These are phyloP conservation scores for Aspergillus egyptiacus DNA, from an alignment of 495 filamentous ascomycete genomes.

Conservation along the genomic window DNA sequence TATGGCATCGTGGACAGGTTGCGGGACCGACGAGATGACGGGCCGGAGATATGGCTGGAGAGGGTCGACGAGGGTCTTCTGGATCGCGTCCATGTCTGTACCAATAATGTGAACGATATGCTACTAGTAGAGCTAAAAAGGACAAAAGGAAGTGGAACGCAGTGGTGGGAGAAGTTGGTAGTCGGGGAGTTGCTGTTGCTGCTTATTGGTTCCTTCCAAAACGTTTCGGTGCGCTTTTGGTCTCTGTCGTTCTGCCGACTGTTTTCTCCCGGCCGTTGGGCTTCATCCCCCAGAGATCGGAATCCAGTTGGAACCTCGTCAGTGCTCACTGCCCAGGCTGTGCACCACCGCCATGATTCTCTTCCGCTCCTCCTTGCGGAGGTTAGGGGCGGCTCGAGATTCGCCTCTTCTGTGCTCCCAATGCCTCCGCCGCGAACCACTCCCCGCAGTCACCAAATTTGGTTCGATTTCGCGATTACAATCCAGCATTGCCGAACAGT, in stretches of 20 bases:
- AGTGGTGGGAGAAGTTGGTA: neutral
- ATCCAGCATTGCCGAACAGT: slow-evolving; percentile 25
- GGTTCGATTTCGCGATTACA: slow-evolving; percentile 28
- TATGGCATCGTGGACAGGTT: slow-evolving; percentile 67
- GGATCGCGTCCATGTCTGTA: slow-evolving; percentile 42
- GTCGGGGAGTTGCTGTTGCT: neutral
- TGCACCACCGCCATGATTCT: slow-evolving; percentile 35
- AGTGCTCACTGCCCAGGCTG: slow-evolving; percentile 5
- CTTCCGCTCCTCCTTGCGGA: slow-evolving; percentile 37
- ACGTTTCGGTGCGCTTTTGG: slow-evolving; percentile 28
- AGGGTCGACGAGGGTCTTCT: slow-evolving; percentile 51
- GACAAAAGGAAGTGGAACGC: neutral
- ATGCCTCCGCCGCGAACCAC: slow-evolving; percentile 25
- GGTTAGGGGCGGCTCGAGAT: slow-evolving; percentile 31
- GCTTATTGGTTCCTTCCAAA: slow-evolving; percentile 4
- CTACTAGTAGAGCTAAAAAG: no score
- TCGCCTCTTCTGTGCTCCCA: slow-evolving; percentile 26
- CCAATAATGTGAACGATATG: no score
- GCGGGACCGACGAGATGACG: slow-evolving; percentile 71
- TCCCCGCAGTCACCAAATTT: slow-evolving; percentile 28
- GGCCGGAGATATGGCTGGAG: slow-evolving; percentile 66
- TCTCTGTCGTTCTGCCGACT: slow-evolving; percentile 28
- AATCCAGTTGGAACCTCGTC: slow-evolving; percentile 15
- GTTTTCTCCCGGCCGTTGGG: slow-evolving; percentile 20
- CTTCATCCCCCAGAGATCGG: slow-evolving; percentile 15